Evolutionary conservation across 768 basidiomycete genomes (phyloP).

Genomic region (Galerina sulciceps): DNA sequence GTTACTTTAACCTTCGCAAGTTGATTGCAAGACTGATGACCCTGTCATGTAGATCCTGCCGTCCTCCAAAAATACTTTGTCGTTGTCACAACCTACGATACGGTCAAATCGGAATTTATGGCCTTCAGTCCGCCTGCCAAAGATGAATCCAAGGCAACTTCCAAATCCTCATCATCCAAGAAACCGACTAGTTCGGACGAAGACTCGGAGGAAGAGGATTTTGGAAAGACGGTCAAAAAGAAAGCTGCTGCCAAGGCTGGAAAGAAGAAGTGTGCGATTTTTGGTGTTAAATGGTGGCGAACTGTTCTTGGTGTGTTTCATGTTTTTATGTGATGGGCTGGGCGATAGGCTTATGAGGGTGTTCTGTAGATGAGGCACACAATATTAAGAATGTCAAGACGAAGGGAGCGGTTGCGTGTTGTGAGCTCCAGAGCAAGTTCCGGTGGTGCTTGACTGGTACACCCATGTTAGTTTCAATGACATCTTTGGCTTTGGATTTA

Average conservation of each 20-base stretch:
- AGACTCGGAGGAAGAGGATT: slow-evolving; percentile 48
- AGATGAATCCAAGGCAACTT: slow-evolving; percentile 55
- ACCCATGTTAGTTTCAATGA: slow-evolving; percentile 55
- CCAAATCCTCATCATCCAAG: slow-evolving; percentile 36
- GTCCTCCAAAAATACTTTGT: slow-evolving; percentile 62
- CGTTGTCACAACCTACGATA: slow-evolving; percentile 88
- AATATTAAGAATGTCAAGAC: slow-evolving; percentile 89
- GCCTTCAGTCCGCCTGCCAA: slow-evolving; percentile 53
- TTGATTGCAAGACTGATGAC: background rate
- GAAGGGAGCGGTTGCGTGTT: slow-evolving; percentile 79
- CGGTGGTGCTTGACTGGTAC: slow-evolving; percentile 91
- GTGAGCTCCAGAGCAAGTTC: slow-evolving; percentile 74
- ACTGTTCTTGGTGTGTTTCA: slow-evolving; percentile 74
- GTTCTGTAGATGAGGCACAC: slow-evolving; percentile 80
- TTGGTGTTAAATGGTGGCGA: slow-evolving; percentile 80
- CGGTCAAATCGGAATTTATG: slow-evolving; percentile 78
- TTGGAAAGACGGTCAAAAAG: slow-evolving; percentile 46
- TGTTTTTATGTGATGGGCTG: background rate
- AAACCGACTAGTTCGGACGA: slow-evolving; percentile 23
- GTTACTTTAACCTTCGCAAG: background rate
- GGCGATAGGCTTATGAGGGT: background rate
- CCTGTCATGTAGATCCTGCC: slow-evolving; percentile 49
- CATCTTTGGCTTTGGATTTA: slow-evolving; percentile 31
- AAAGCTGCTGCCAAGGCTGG: slow-evolving; percentile 46
- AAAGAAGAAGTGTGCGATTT: slow-evolving; percentile 68